Percentiles rank a stretch among this genome's conserved stretches.
These are phyloP conservation scores for Cunninghamia lanceolata DNA, from an alignment of 75 land plant genomes.

Conservation along the genomic window DNA sequence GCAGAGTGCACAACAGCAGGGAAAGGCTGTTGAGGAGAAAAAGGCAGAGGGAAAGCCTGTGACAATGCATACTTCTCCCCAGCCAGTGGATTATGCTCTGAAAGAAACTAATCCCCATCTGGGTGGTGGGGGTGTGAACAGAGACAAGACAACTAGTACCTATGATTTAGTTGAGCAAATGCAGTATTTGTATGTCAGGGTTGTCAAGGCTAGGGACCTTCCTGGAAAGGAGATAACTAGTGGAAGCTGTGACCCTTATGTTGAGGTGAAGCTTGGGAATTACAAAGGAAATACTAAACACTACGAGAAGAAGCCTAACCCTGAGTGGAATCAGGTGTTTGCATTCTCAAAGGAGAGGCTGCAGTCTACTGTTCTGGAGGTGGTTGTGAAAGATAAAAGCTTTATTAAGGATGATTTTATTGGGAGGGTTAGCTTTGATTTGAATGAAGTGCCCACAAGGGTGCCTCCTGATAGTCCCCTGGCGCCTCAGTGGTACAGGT, in stretches of 20 bases:
- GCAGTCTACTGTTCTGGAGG: conserved; percentile 60
- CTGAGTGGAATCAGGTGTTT: conserved; percentile 92
- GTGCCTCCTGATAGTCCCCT: conserved; percentile 93
- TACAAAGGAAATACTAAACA: conserved; percentile 64
- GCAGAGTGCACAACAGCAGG: conserved; percentile 21
- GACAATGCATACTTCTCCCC: conserved; percentile 2
- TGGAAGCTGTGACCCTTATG: conserved; percentile 72
- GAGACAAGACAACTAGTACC: conserved; percentile 39
- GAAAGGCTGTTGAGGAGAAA: conserved; percentile 17
- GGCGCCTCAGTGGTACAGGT: conserved; percentile 92
- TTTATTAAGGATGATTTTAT: conserved; percentile 68
- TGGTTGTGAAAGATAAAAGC: conserved; percentile 68
- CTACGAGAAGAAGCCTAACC: conserved; percentile 52
- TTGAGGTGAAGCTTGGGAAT: conserved; percentile 72
- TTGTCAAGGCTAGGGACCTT: conserved; percentile 70
- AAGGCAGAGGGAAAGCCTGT: conserved; percentile 7
- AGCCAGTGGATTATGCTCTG: conserved; percentile 44
- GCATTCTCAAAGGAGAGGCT: conserved; percentile 75
- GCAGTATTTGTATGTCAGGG: conserved; percentile 70
- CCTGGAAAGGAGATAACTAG: conserved; percentile 37
- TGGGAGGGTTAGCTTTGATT: conserved; percentile 66
- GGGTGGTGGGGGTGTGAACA: conserved; percentile 40
- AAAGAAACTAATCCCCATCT: conserved; percentile 60
- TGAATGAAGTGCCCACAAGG: conserved; percentile 74
- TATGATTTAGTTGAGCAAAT: conserved; percentile 89